phyloP scores from a whole-genome alignment of 768 basidiomycete species.

The Chalciporus pseudorubinellus region DNA sequence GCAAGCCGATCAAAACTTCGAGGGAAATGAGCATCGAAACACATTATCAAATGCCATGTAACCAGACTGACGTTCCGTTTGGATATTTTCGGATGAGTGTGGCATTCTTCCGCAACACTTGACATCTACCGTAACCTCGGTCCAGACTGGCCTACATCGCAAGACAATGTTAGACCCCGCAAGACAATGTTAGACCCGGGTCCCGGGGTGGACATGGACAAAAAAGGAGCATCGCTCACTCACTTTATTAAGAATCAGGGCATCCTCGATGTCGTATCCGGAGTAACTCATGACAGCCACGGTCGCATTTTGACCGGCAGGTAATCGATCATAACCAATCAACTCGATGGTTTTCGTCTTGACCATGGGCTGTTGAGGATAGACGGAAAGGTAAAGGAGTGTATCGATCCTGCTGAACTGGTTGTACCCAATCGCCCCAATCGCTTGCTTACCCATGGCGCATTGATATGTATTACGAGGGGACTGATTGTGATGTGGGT shows the following conservation, averaged over 20 bases:
- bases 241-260: conserved; percentile 91
- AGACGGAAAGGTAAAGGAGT: conserved; percentile 93
- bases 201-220: not conserved
- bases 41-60: conserved; percentile 7
- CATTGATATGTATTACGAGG: conserved; percentile 99
- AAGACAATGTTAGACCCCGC: conserved; percentile 3
- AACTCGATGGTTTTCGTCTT: conserved; percentile 98
- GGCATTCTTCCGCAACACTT: conserved; percentile 93
- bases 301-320: conserved; percentile 97
- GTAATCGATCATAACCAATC: conserved; percentile 92
- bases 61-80: conserved; percentile 85
- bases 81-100: conserved; percentile 95
- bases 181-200: conserved; percentile 4
- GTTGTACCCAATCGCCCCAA: conserved; percentile 97
- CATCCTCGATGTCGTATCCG: conserved; percentile 99
- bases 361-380: conserved; percentile 99
- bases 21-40: not conserved
- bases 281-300: conserved; percentile 99
- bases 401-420: conserved; percentile 98
- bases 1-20: conserved; percentile 88
- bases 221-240: conserved; percentile 30
- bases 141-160: conserved; percentile 80
- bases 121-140: conserved; percentile 95
- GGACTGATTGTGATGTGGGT: conserved; percentile 99
- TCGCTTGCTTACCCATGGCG: conserved; percentile 99